Percentiles rank a stretch among this genome's conserved stretches.
Evolutionary conservation across 768 basidiomycete species (phyloP).

Genomic region (Suillus variegatus): DNA sequence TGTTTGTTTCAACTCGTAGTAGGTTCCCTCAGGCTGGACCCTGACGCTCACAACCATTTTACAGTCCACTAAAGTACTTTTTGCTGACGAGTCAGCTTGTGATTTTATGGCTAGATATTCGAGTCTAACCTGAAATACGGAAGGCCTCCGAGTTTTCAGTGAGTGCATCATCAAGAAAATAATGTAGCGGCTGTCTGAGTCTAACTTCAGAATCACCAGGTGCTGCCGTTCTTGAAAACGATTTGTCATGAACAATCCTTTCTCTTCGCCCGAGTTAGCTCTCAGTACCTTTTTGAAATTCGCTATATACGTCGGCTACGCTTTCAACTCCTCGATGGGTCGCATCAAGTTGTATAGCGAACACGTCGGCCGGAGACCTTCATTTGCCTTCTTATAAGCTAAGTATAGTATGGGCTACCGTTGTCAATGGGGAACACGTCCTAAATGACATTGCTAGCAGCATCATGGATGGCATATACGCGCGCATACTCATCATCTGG

Average conservation of each 20-base stretch:
- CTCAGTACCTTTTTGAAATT: slow-evolving; percentile 15
- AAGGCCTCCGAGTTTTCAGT: slow-evolving; percentile 19
- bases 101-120: too few relatives aligned
- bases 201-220: neutral
- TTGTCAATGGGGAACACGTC: slow-evolving; percentile 13
- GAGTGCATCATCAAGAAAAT: neutral
- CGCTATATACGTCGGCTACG: slow-evolving; percentile 17
- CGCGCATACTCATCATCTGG: too few relatives aligned
- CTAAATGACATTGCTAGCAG: slow-evolving; percentile 17
- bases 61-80: too few relatives aligned
- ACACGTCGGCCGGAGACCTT: slow-evolving; percentile 12
- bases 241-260: too few relatives aligned
- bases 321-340: slow-evolving; percentile 14
- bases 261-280: too few relatives aligned
- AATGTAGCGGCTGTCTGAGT: neutral
- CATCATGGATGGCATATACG: slow-evolving; percentile 17
- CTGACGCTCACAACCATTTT: neutral
- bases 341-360: slow-evolving; percentile 15
- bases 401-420: slow-evolving; percentile 13
- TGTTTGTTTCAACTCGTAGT: slow-evolving; percentile 7
- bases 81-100: too few relatives aligned
- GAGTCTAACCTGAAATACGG: slow-evolving; percentile 6
- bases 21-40: too few relatives aligned
- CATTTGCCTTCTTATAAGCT: slow-evolving; percentile 11
- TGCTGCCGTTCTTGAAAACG: too few relatives aligned